Percentiles rank a stretch among this genome's conserved stretches.
phyloP scores from a whole-genome alignment of 1,139 yeast genomes.

The Meyerozyma sp. region DNA sequence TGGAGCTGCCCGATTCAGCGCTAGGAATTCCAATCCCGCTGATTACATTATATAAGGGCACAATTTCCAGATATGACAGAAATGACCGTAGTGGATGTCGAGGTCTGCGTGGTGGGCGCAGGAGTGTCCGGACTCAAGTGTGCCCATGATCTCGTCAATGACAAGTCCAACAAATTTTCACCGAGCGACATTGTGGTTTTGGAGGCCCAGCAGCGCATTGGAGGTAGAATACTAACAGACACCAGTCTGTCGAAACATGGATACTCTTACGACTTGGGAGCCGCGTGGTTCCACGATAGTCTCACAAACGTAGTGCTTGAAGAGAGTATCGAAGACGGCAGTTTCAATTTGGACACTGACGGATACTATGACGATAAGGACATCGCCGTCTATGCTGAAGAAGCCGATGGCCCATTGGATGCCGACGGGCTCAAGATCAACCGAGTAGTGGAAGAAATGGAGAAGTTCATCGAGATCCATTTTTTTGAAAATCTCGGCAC shows the following conservation, averaged over 20 bases:
- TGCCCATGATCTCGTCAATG: slow-evolving; percentile 50
- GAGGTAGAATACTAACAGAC: slow-evolving; percentile 40
- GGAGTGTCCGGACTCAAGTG: slow-evolving; percentile 82
- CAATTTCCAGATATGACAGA: background rate
- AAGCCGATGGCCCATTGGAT: slow-evolving; percentile 27
- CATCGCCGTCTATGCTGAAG: slow-evolving; percentile 42
- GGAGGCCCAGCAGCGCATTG: slow-evolving; percentile 48
- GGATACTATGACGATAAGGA: slow-evolving; percentile 51
- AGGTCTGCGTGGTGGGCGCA: slow-evolving; percentile 58
- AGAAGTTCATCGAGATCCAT: slow-evolving; percentile 52
- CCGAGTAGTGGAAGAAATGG: slow-evolving; percentile 51
- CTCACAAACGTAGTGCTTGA: slow-evolving; percentile 51
- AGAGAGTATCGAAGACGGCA: slow-evolving; percentile 21
- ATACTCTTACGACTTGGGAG: slow-evolving; percentile 65
- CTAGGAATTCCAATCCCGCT: background rate
- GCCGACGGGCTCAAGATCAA: slow-evolving; percentile 21
- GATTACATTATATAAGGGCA: background rate
- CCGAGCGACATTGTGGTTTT: slow-evolving; percentile 32
- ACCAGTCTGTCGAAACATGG: slow-evolving; percentile 27
- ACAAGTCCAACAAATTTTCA: slow-evolving; percentile 23
- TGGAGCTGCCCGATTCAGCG: background rate
- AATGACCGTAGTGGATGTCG: background rate
- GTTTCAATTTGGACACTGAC: slow-evolving; percentile 24
- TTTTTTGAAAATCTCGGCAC: slow-evolving; percentile 41
- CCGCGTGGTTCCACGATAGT: slow-evolving; percentile 88